Evolutionary conservation across 257 asterid species (phyloP), one percentile per base, ranked within the genome.

Genomic region (Dorcoceras hygrometricum): DNA sequence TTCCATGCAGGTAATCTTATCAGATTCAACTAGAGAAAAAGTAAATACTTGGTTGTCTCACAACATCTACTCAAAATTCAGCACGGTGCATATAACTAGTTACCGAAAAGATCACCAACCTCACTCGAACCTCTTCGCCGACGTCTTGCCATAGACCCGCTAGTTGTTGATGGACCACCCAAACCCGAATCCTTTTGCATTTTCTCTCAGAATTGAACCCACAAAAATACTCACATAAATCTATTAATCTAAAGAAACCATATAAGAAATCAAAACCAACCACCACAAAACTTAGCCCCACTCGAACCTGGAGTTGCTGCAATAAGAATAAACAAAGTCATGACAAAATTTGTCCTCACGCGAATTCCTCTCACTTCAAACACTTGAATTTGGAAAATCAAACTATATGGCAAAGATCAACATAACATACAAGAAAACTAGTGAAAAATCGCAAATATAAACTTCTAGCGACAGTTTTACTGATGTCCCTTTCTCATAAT

Each of bases 81-180:
- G 25, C 24, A 43, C 59, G 50, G 51, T 60, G 34, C 75, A 67
- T 59, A 31, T 4, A 61, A 20, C 10, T 29, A 67, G 18, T 55
- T 55, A 60, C 29, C 54, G 36, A 59, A 27, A 69, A 69, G 60
- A 71, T 23, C 65, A 67, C 73, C 50, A 63, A 94, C 99, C 99
- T 94, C 99, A 82, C 83, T 89, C 22, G 98, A 90, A 69, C 89
- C 93, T 76, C 72, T 88, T 56, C 99, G 98, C 24, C 98, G 88
- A 31, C 99, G 98, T 11, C 97, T 79, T 57, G 87, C 77, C 63
- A 82, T 83, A 23, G 83, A 74, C 36, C 89, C 87, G 53, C 78
- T 73, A 55, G 89, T 73, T 36, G 83, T 74, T 62, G 89, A 84
- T 8, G 86, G 72, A 43, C 80, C 82, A 60, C 84, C 87, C 36